Evolutionary conservation across 345 rosid genomes (phyloP), one percentile per base, ranked within the genome.

Genomic region (Kernera saxatilis): DNA sequence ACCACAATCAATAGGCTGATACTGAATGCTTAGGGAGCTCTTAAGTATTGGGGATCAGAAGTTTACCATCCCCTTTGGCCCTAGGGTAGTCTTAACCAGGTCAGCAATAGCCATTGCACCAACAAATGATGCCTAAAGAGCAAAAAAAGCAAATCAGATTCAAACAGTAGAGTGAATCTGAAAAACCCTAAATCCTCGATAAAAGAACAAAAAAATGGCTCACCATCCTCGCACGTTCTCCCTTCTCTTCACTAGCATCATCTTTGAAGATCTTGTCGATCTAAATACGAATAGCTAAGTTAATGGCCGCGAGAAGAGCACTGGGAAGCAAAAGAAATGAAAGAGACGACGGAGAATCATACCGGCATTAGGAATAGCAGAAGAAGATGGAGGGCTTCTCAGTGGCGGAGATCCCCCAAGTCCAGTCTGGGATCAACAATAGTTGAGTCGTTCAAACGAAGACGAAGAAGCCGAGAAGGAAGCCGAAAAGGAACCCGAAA

Each of bases 71-170:
- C 99, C 99, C 79, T 94, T 94, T 0, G 99, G 99, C 22, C 99
- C 99, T 58, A 94, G 69, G 56, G 99, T 94, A 51, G 97, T 85
- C 84, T 94, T 94, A 15, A 94, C 92, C 75, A 94, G 82, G 73
- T 94, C 97, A 6, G 92, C 81, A 70, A 94, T 83, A 18, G 99
- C 97, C 87, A 89, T 91, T 44, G 96, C 99, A 77, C 97, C 99
- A 71, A 94, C 79, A 75, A 91, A 89, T 25, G 97, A 91, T 33
- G 97, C 95, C 99, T 94, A 74, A 2, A 13, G 25, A 53, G 23
- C 19, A 56, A 13, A 33, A 62, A 41, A 29, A 66, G 1, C n/a
- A 51, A 64, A 50, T 58, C 57, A 77, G 76, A 65, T 43, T 36
- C 0, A 39, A 46, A 29, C 55, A 55, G 22, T 8, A 43, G 3